Percentiles rank a stretch among this genome's conserved stretches.
phyloP scores from a whole-genome alignment of 148 eudicot genomes.

The Dysphania ambrosioides region DNA sequence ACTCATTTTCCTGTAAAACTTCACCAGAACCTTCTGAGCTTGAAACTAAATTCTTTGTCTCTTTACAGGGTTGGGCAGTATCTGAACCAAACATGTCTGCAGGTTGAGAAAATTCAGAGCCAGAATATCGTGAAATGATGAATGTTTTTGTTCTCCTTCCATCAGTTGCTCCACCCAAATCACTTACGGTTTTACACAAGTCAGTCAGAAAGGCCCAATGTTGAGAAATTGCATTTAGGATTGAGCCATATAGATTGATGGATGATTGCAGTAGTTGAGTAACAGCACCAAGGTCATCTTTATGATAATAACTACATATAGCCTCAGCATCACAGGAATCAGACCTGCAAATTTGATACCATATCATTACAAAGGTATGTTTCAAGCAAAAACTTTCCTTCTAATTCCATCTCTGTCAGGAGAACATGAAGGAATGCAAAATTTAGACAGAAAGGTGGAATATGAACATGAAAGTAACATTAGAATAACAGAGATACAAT shows the following conservation, averaged over 20 bases:
- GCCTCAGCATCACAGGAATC: conserved; percentile 52
- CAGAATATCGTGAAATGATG: conserved; percentile 27
- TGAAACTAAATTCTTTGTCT: conserved; percentile 36
- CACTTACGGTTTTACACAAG: conserved; percentile 34
- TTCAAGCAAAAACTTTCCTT: conserved; percentile 4
- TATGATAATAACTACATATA: conserved; percentile 56
- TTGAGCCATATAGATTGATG: conserved; percentile 37
- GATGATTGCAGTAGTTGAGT: conserved; percentile 54
- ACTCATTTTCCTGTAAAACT: conserved; percentile 44
- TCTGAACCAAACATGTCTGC: conserved; percentile 16
- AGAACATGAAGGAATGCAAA: not conserved
- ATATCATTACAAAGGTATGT: conserved; percentile 21
- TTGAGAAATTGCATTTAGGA: conserved; percentile 49
- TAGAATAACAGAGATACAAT: not conserved
- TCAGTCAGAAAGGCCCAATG: conserved; percentile 38
- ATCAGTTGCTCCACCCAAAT: conserved; percentile 30
- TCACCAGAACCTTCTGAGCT: conserved; percentile 69
- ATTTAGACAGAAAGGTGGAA: not conserved
- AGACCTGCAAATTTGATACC: conserved; percentile 55
- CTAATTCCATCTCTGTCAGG: not conserved
- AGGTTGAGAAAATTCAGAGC: conserved; percentile 24
- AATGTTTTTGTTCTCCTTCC: conserved; percentile 26
- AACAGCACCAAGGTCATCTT: conserved; percentile 54
- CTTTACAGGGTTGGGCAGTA: conserved; percentile 19
- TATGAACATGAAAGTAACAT: not conserved